phyloP scores from a whole-genome alignment of 163 green algal species.

The Chlamydomonas reinhardtii region DNA sequence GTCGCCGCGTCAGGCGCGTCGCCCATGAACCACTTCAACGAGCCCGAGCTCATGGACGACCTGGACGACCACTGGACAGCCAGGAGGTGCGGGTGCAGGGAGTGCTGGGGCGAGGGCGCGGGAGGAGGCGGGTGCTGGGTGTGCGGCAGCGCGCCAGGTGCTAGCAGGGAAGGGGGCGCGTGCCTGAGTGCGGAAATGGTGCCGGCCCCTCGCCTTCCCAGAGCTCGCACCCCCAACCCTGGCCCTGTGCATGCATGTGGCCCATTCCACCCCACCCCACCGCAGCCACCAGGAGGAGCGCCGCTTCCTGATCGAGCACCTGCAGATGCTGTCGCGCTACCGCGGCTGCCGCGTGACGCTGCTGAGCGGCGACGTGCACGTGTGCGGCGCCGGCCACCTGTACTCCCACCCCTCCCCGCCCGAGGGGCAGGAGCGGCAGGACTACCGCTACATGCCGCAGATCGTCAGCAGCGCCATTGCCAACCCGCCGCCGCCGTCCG shows the following conservation, averaged over 20 bases:
- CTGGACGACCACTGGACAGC: conserved; percentile 56
- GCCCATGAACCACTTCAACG: conserved; percentile 27
- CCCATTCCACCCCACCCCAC: neutral
- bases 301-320: conserved; percentile 45
- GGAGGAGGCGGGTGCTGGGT: no score
- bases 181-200: no score
- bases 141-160: no score
- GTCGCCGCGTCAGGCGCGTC: neutral
- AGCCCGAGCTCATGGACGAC: conserved; percentile 55
- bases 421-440: neutral
- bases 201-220: no score
- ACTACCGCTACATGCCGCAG: conserved; percentile 54
- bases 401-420: conserved; percentile 46
- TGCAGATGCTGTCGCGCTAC: conserved; percentile 54
- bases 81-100: neutral
- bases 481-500: conserved; percentile 68
- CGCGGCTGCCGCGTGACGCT: conserved; percentile 70
- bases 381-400: conserved; percentile 67
- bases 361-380: conserved; percentile 80
- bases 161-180: no score
- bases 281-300: conserved; percentile 43
- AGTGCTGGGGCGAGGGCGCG: neutral
- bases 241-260: no score
- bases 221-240: no score
- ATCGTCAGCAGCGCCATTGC: conserved; percentile 71